Evolutionary conservation across 1,139 yeast genomes (phyloP), one percentile per base, ranked within the genome.

Genomic region (Candida pseudoviswanathii): DNA sequence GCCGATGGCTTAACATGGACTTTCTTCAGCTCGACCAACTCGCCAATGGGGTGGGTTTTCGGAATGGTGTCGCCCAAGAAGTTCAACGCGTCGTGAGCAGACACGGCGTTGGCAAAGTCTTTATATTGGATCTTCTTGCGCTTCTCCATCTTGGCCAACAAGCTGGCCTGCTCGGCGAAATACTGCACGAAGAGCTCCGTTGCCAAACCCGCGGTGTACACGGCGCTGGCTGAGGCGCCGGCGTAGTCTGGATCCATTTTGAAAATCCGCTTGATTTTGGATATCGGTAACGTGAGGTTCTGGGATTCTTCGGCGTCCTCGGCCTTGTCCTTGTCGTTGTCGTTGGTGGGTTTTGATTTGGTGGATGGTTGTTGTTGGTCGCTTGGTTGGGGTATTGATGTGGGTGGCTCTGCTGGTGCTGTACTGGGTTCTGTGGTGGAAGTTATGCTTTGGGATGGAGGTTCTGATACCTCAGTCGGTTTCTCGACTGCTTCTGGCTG

Each of bases 131-230:
- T 69, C 58, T 85, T 86, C 70, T 86, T 86, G 47, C 96, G 74
- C 55, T 84, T 83, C 34, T 85, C 90, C 50, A 84, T 74, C 57
- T 84, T 81, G 21, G 96, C 89, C 43, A 79, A 72, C 49, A 87
- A 71, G 29, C 85, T 71, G 0, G 96, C 94, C 59, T 89, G 95
- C 64, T 88, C 96, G 0, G 91, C 81, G 49, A 92, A 73, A 58
- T 87, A 82, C 65, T 87, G 89, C 11, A 91, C 80, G 65, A 92
- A 92, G 45, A 89, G 70, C 61, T 92, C 97, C 0, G 97, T 86
- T 4, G 97, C 96, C 43, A 89, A 81, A 0, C 96, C 95, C 2
- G 94, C 78, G 10, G 96, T 85, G 59, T 86, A 88, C 10, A 88
- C 89, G 0, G 96, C 96, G 36, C 86, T 75, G 50, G 84, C 88